Conservation (phyloP, 164 flowering plant species). For the Taxillus chinensis region DNA sequence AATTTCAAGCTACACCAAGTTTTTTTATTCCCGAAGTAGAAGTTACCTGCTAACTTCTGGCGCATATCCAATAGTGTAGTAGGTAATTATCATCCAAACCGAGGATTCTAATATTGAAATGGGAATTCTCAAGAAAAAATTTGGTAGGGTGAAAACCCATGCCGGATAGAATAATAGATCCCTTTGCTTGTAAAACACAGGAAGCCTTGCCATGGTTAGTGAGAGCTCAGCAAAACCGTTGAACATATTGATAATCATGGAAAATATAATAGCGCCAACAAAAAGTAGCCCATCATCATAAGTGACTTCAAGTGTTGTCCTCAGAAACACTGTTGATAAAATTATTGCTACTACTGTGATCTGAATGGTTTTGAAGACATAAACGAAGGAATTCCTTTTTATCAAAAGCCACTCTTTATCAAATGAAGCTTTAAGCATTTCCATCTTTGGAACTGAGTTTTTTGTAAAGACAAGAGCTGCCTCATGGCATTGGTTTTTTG, state of each 20-base stretch:
- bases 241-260: neutral
- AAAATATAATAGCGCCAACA: neutral
- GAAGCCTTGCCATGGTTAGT: neutral
- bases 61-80: conserved; percentile 1
- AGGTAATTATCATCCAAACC: neutral
- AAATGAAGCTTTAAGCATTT: neutral
- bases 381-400: neutral
- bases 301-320: neutral
- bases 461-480: neutral
- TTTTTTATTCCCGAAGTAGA: neutral
- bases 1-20: neutral
- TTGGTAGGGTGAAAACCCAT: conserved; percentile 3
- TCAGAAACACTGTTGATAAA: neutral
- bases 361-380: conserved; percentile 5
- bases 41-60: conserved; percentile 1
- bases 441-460: neutral
- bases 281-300: neutral
- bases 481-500: neutral
- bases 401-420: conserved; percentile 7
- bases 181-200: conserved; percentile 5
- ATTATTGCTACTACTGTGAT: neutral
- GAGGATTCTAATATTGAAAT: neutral
- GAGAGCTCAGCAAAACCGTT: conserved; percentile 3
- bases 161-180: conserved; percentile 4
- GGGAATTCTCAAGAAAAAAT: conserved; percentile 1